Evolutionary conservation across 148 eudicot species (phyloP), one percentile per base, ranked within the genome.

Genomic region (Hydrangea macrophylla): DNA sequence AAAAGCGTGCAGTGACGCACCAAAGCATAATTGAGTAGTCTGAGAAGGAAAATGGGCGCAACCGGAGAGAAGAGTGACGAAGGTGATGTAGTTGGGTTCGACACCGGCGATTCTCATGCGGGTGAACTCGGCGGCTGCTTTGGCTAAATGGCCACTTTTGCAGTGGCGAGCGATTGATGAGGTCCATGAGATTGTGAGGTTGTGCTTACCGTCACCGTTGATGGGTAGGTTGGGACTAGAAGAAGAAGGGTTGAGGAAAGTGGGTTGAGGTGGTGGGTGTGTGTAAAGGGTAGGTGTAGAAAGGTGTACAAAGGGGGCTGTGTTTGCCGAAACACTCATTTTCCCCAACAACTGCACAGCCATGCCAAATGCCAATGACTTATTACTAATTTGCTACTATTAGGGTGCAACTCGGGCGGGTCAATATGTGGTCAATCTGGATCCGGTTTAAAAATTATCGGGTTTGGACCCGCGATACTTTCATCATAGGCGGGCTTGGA

Each of bases 61-160:
- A 0, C 81, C 86, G 15, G 94, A 86, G 25, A 91, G 77, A 59
- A 91, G 82, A 23, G 92, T 82, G 26, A 91, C 72, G 73, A 91
- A 83, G 0, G 94, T 85, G 8, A 88, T 73, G 78, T 86, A 77
- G 40, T 90, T 88, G 4, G 97, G 97, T 17, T 82, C 85, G 48
- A 81, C 50, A 0, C 75, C 86, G 2, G 82, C 64, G 7, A 77
- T 24, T 6, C 91, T 75, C 94, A 90, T 86, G 24, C 71, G 80
- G 71, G 72, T 73, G 42, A 88, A 81, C 39, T 76, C 81, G 2
- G 67, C n/a, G 0, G 76, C 68, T 0, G 94, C 97, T 15, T 64
- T 40, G 30, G 67, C 60, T 60, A 90, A 78, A 18, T 73, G 72
- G 69, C 93, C 89, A 32, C 62, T 78, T 22, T 73, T 70, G 69